These are phyloP conservation scores for Chlorella vulgaris DNA, from an alignment of 139 green algal species.

Conservation along the genomic window DNA sequence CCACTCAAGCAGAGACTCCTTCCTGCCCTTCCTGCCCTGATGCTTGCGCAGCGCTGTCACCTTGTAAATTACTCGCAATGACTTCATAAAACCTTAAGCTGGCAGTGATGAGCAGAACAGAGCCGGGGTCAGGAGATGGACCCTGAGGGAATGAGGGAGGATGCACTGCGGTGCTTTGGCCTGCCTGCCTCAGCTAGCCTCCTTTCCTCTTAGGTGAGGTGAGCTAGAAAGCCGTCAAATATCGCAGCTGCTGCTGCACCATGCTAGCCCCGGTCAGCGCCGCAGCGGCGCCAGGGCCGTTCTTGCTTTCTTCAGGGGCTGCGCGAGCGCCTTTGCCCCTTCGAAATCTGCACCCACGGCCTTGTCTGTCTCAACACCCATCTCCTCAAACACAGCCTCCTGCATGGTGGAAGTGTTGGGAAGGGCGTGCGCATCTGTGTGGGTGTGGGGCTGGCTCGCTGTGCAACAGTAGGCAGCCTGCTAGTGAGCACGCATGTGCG, in stretches of 20 bases:
- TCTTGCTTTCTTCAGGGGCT: conserved; percentile 10
- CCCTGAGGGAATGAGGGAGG: no score
- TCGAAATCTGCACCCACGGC: conserved; percentile 41
- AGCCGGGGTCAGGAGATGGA: no score
- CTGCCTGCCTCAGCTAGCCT: no score
- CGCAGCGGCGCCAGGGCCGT: neutral
- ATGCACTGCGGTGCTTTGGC: no score
- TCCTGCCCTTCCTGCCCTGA: conserved; percentile 37
- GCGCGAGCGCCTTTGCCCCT: conserved; percentile 9
- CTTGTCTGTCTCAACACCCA: conserved; percentile 84
- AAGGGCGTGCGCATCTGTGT: neutral
- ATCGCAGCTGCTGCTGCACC: no score
- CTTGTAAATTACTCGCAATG: no score
- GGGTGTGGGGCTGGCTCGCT: neutral
- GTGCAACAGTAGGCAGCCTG: no score
- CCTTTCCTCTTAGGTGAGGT: no score
- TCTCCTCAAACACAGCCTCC: conserved; percentile 80
- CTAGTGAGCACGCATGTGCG: no score
- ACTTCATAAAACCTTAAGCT: no score
- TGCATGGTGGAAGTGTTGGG: conserved; percentile 22
- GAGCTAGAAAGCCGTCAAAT: no score
- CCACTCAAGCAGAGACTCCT: neutral
- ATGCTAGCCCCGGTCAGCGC: neutral
- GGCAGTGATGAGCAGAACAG: no score
- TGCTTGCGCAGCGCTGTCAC: neutral